A percentile compares a stretch with the other conserved stretches of the same genome.
Conservation (phyloP, 1,284 basidiomycete genomes). For the Heterobasidion occidentale region DNA sequence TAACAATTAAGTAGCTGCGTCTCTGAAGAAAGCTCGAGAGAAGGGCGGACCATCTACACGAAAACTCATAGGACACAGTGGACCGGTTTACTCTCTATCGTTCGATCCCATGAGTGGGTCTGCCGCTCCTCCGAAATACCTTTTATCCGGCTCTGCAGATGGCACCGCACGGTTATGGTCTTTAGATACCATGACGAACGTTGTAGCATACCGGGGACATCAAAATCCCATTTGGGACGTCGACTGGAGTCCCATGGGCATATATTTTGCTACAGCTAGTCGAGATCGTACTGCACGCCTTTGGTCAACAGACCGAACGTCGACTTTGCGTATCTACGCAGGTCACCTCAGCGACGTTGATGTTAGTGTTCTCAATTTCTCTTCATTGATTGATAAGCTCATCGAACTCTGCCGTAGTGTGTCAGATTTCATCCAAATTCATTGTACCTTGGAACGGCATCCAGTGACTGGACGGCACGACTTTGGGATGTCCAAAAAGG, state of each 20-base stretch:
- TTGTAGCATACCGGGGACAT: conserved; percentile 94
- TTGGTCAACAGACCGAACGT: conserved; percentile 91
- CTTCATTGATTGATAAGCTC: conserved; percentile 3
- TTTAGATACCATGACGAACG: conserved; percentile 88
- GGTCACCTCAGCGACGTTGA: conserved; percentile 97
- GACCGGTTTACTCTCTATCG: conserved; percentile 89
- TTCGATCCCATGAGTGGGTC: conserved; percentile 93
- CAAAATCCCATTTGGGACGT: conserved; percentile 99
- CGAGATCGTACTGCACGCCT: conserved; percentile 91
- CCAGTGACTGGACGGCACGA: conserved; percentile 91
- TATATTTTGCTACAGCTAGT: conserved; percentile 97
- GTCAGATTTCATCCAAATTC: conserved; percentile 97
- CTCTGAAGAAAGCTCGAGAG: conserved; percentile 62
- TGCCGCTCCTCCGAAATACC: conserved; percentile 75
- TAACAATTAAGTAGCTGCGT: conserved; percentile 34
- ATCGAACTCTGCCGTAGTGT: conserved; percentile 48
- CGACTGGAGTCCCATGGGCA: conserved; percentile 95
- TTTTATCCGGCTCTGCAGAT: conserved; percentile 93
- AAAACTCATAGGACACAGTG: conserved; percentile 95
- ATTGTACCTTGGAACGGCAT: conserved; percentile 94
- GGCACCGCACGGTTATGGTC: conserved; percentile 92
- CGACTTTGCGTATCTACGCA: conserved; percentile 88
- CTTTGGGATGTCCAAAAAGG: conserved; percentile 99
- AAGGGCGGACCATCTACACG: conserved; percentile 78
- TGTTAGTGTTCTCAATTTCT: conserved; percentile 42